These are phyloP conservation scores for Boletus vermiculosoides DNA, from an alignment of 768 basidiomycete genomes.

Conservation along the genomic window DNA sequence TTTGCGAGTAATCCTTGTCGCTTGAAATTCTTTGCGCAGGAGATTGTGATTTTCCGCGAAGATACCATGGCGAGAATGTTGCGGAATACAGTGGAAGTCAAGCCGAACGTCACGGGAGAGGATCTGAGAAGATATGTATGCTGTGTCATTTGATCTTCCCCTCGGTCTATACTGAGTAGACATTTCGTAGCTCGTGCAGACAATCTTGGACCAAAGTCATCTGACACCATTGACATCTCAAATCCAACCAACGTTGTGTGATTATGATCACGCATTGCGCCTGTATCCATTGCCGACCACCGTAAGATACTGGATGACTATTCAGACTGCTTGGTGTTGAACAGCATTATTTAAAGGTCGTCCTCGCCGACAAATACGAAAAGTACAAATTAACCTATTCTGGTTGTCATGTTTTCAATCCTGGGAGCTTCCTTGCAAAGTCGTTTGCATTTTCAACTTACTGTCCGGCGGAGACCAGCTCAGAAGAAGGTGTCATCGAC, in stretches of 20 bases:
- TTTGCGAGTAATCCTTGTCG: constrained; percentile 92
- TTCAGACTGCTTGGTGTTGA: constrained; percentile 6
- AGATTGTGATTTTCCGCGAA: constrained; percentile 91
- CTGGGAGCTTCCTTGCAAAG: constrained; percentile 85
- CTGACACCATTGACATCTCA: constrained; percentile 82
- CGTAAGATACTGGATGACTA: constrained; percentile 45
- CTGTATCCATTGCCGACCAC: constrained; percentile 93
- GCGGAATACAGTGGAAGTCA: constrained; percentile 86
- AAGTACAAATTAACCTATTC: constrained; percentile 96
- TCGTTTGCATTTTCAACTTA: constrained; percentile 89
- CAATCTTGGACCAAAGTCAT: constrained; percentile 93
- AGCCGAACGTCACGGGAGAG: constrained; percentile 72
- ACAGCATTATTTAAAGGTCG: constrained; percentile 48
- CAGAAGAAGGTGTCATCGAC: constrained; percentile 67
- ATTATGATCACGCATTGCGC: constrained; percentile 88
- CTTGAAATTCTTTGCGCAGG: constrained; percentile 92
- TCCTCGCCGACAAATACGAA: constrained; percentile 96
- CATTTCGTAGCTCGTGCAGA: constrained; percentile 78
- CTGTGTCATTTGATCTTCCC: constrained; percentile 2
- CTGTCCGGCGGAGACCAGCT: constrained; percentile 79
- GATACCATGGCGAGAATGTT: constrained; percentile 94
- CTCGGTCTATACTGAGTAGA: neutral
- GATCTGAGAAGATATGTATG: constrained; percentile 88
- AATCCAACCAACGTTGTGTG: constrained; percentile 84
- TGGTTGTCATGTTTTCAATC: constrained; percentile 98